Evolutionary conservation across 768 basidiomycete genomes (phyloP).

Genomic region (Butyriboletus loyo): DNA sequence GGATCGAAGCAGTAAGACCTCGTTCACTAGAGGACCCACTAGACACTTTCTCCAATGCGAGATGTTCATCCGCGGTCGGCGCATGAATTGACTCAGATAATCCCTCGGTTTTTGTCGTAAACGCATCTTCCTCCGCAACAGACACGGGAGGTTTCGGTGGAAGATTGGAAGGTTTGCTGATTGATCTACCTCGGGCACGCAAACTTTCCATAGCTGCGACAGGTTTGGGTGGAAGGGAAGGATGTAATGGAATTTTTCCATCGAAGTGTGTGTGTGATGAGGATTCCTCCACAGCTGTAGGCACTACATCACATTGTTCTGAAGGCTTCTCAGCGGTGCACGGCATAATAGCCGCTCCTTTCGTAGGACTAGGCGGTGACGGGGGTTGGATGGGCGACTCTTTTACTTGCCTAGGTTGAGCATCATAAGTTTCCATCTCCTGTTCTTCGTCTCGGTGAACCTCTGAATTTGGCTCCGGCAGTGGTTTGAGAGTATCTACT

Average conservation of each 20-base stretch:
- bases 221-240: slow-evolving; percentile 50
- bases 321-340: slow-evolving; percentile 6
- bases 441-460: slow-evolving; percentile 17
- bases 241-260: slow-evolving; percentile 35
- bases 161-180: slow-evolving; percentile 11
- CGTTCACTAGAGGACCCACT: slow-evolving; percentile 27
- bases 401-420: slow-evolving; percentile 1
- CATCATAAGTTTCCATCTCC: slow-evolving; percentile 21
- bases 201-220: slow-evolving; percentile 22
- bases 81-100: slow-evolving; percentile 29
- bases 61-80: slow-evolving; percentile 14
- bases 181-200: slow-evolving; percentile 10
- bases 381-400: slow-evolving; percentile 10
- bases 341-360: background rate
- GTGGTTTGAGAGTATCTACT: slow-evolving; percentile 56
- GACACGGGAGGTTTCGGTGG: slow-evolving; percentile 8
- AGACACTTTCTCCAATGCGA: slow-evolving; percentile 14
- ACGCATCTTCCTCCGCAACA: slow-evolving; percentile 11
- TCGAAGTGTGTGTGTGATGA: slow-evolving; percentile 8
- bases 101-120: slow-evolving; percentile 18
- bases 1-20: slow-evolving; percentile 52
- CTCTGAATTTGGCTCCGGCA: slow-evolving; percentile 47
- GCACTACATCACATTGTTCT: slow-evolving; percentile 20
- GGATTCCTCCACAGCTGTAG: slow-evolving; percentile 5
- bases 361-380: slow-evolving; percentile 1